These are phyloP conservation scores for Corymbia maculata DNA, from an alignment of 345 rosid species.

Conservation along the genomic window DNA sequence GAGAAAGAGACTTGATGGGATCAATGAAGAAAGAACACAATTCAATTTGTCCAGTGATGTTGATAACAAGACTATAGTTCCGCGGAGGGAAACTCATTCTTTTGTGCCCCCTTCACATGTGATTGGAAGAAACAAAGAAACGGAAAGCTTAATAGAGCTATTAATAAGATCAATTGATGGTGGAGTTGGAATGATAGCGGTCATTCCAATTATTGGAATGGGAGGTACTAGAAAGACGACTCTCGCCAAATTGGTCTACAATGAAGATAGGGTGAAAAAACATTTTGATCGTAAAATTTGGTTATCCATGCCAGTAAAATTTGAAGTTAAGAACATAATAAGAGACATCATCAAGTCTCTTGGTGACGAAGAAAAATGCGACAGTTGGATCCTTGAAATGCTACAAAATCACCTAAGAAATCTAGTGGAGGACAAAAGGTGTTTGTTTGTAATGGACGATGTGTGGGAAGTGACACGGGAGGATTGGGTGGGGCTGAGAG, in stretches of 20 bases:
- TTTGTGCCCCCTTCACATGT: slow-evolving; percentile 1
- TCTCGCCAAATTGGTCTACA: slow-evolving; percentile 3
- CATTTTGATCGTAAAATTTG: slow-evolving; percentile 2
- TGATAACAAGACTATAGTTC: not conserved
- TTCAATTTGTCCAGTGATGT: not conserved
- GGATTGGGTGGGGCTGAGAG: not conserved
- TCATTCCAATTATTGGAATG: slow-evolving; percentile 10
- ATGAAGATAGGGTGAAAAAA: not conserved
- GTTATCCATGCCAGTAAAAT: slow-evolving; percentile 3
- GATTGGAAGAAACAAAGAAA: slow-evolving; percentile 7
- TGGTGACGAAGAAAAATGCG: not conserved
- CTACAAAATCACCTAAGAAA: not conserved
- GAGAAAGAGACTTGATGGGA: not conserved
- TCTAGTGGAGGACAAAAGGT: not conserved
- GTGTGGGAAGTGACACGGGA: not conserved
- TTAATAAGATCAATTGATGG: not conserved
- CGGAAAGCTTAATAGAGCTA: not conserved
- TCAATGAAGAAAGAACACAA: not conserved
- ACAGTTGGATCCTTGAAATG: not conserved
- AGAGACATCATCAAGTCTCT: not conserved
- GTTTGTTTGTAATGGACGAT: slow-evolving; percentile 6
- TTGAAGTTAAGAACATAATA: not conserved
- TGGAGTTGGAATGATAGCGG: not conserved
- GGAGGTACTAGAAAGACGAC: slow-evolving; percentile 14
- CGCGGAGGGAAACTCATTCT: slow-evolving; percentile 2